These are phyloP conservation scores for Cyclanthera cordifolia DNA, from an alignment of 306 rosid species.

Conservation along the genomic window DNA sequence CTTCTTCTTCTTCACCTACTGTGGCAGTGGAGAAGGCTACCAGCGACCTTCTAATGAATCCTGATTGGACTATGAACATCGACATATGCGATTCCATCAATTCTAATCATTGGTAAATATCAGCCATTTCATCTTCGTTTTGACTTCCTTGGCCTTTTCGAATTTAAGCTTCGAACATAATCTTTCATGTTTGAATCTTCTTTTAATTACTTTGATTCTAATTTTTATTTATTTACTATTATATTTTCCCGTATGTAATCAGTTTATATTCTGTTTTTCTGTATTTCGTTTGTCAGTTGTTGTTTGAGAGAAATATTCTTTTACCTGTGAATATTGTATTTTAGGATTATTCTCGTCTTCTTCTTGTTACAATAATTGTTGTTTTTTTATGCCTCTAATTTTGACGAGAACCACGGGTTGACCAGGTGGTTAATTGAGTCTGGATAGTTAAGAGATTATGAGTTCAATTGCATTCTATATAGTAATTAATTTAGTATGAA, in stretches of 20 bases:
- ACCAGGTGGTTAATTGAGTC: too few relatives aligned
- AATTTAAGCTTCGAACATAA: too few relatives aligned
- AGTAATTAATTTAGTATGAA: too few relatives aligned
- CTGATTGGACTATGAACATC: conserved; percentile 99
- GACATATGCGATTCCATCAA: conserved; percentile 96
- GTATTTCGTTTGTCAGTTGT: background rate
- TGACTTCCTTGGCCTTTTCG: too few relatives aligned
- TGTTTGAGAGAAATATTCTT: background rate
- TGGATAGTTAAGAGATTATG: too few relatives aligned
- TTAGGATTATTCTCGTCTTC: background rate
- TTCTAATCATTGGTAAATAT: conserved; percentile 62
- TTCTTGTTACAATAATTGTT: too few relatives aligned
- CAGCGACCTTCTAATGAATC: conserved; percentile 93
- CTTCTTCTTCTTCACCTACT: conserved; percentile 55
- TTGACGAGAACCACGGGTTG: too few relatives aligned
- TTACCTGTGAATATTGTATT: background rate
- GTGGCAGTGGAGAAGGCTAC: conserved; percentile 99
- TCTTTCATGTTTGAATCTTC: background rate
- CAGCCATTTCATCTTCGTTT: background rate
- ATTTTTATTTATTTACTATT: too few relatives aligned
- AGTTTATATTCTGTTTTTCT: too few relatives aligned
- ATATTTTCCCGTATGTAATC: background rate
- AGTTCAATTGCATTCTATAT: too few relatives aligned
- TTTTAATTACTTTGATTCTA: background rate
- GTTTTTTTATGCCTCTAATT: background rate